Conservation (phyloP, 2,329 filamentous ascomycete genomes). For the Calonectria hongkongensis region DNA sequence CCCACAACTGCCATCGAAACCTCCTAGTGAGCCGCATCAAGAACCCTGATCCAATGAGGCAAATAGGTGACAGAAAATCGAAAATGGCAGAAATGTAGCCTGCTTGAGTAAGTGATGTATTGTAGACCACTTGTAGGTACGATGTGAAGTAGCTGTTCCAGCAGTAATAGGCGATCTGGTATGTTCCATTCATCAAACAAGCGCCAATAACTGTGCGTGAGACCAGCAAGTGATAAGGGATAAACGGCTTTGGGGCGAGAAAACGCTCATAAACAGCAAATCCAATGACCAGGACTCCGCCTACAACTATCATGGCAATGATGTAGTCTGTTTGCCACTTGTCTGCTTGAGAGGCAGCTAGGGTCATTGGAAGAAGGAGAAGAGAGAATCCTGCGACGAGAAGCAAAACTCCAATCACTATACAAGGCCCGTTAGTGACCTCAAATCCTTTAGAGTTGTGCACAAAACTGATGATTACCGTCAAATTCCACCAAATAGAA, state of each 20-base stretch:
- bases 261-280: conserved; percentile 74
- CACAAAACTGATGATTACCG: neutral
- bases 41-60: conserved; percentile 16
- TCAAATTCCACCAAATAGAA: conserved; percentile 53
- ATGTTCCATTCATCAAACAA: conserved; percentile 33
- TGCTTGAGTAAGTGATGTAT: conserved; percentile 35
- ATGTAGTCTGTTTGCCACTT: conserved; percentile 64
- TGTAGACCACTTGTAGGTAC: conserved; percentile 42
- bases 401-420: conserved; percentile 68
- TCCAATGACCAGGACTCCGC: conserved; percentile 65
- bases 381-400: conserved; percentile 70
- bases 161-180: conserved; percentile 23
- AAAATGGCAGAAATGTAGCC: conserved; percentile 44
- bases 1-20: conserved; percentile 53
- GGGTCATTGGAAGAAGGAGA: conserved; percentile 70
- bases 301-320: conserved; percentile 69
- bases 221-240: conserved; percentile 56
- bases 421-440: neutral
- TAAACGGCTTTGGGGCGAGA: conserved; percentile 59
- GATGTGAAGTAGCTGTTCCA: conserved; percentile 36
- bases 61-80: conserved; percentile 37
- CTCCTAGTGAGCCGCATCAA: conserved; percentile 54
- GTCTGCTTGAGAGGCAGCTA: conserved; percentile 56
- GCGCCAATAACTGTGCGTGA: conserved; percentile 67
- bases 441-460: too few species aligned